Conservation (phyloP, 441 rosid species). For the Gossypium schwendimanii region DNA sequence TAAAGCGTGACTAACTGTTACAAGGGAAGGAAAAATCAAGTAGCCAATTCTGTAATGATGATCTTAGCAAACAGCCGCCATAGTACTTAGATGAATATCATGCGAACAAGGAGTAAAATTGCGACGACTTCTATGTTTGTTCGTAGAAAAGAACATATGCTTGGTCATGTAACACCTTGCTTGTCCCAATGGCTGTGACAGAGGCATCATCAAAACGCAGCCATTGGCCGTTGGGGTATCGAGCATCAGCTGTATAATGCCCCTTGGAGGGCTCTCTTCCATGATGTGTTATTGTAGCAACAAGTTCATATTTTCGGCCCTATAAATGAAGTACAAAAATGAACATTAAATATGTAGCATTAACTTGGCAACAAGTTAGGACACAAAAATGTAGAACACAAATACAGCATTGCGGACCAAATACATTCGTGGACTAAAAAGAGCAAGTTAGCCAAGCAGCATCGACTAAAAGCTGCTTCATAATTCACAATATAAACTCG, state of each 20-base stretch:
- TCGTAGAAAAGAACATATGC: constrained; percentile 91
- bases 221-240: constrained; percentile 64
- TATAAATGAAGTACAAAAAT: constrained; percentile 19
- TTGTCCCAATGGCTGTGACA: constrained; percentile 54
- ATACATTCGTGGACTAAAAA: no score
- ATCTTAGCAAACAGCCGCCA: background rate
- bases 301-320: constrained; percentile 86
- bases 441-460: background rate
- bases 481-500: background rate
- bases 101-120: background rate
- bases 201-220: constrained; percentile 83
- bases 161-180: constrained; percentile 78
- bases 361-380: background rate
- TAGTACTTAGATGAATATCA: background rate
- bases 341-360: background rate
- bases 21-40: background rate
- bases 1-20: background rate
- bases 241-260: constrained; percentile 84
- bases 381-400: background rate
- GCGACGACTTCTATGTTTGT: constrained; percentile 42
- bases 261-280: constrained; percentile 93
- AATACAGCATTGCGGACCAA: background rate
- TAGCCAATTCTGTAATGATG: background rate
- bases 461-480: background rate
- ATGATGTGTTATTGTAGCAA: constrained; percentile 86